Percentiles rank a stretch among this genome's conserved stretches.
These are phyloP conservation scores for Ceratocystis destructans DNA, from an alignment of 2,329 filamentous ascomycete genomes.

Conservation along the genomic window DNA sequence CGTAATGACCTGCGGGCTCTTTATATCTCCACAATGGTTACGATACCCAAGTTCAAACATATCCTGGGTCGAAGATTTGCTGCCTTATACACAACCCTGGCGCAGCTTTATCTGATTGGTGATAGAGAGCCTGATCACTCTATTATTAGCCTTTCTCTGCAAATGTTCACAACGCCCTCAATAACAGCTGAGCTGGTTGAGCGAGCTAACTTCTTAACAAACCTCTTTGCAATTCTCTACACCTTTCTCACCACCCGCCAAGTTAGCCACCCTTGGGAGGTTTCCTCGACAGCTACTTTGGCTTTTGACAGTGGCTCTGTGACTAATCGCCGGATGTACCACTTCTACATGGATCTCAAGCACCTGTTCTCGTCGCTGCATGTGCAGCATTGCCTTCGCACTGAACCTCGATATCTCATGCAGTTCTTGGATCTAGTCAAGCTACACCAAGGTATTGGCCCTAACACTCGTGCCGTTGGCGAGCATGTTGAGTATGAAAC, in stretches of 20 bases:
- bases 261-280: constrained; percentile 83
- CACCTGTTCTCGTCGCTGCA: constrained; percentile 81
- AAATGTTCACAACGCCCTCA: constrained; percentile 91
- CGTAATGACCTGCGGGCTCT: constrained; percentile 81
- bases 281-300: constrained; percentile 71
- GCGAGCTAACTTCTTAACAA: constrained; percentile 88
- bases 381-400: constrained; percentile 71
- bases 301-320: constrained; percentile 91
- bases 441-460: constrained; percentile 91
- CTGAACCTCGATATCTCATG: constrained; percentile 72
- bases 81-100: constrained; percentile 81
- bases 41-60: constrained; percentile 90
- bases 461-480: constrained; percentile 76
- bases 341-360: constrained; percentile 90
- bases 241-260: constrained; percentile 93
- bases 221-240: constrained; percentile 88
- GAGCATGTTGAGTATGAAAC: constrained; percentile 98
- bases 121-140: constrained; percentile 95
- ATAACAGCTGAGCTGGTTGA: constrained; percentile 94
- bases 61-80: constrained; percentile 87
- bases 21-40: constrained; percentile 92
- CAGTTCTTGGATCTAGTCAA: constrained; percentile 95
- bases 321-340: constrained; percentile 88
- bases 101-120: constrained; percentile 88
- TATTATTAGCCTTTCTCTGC: constrained; percentile 92